Evolutionary conservation across 1,139 yeast species (phyloP).

Genomic region (Yamadazyma triangularis): DNA sequence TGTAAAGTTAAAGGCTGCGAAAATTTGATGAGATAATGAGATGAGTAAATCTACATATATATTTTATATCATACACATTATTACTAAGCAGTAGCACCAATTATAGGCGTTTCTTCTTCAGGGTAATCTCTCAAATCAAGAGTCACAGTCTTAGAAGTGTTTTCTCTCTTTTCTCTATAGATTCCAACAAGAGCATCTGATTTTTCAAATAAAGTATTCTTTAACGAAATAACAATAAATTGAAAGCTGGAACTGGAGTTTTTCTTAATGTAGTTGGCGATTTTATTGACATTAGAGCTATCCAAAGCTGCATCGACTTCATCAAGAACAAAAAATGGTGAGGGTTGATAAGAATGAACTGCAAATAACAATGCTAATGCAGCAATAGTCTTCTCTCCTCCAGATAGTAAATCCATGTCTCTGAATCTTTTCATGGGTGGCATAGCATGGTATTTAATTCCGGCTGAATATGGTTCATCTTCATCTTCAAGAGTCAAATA

Average conservation of each 20-base stretch:
- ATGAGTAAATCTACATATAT: too few relatives aligned
- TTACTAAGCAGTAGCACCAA: conserved; percentile 9
- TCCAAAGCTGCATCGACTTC: conserved; percentile 98
- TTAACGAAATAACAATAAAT: conserved; percentile 89
- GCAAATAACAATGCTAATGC: conserved; percentile 91
- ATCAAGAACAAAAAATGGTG: conserved; percentile 93
- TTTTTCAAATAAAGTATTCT: conserved; percentile 79
- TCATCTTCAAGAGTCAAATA: conserved; percentile 82
- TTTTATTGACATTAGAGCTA: conserved; percentile 76
- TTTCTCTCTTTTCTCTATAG: conserved; percentile 75
- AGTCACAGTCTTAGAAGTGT: conserved; percentile 73
- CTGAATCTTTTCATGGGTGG: conserved; percentile 94
- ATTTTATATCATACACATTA: too few relatives aligned
- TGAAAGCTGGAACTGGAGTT: conserved; percentile 81
- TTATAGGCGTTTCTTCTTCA: conserved; percentile 24
- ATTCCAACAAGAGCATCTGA: conserved; percentile 93
- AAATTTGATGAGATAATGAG: too few relatives aligned
- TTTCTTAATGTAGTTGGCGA: conserved; percentile 76
- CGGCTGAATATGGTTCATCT: conserved; percentile 82
- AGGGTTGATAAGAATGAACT: conserved; percentile 84
- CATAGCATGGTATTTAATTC: conserved; percentile 89
- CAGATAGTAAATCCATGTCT: conserved; percentile 90
- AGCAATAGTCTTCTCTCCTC: conserved; percentile 97
- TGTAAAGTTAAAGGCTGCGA: too few relatives aligned
- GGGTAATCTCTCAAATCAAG: conserved; percentile 67